Conservation (phyloP, 805 yeast genomes). For the Saturnispora kantuleensis region DNA sequence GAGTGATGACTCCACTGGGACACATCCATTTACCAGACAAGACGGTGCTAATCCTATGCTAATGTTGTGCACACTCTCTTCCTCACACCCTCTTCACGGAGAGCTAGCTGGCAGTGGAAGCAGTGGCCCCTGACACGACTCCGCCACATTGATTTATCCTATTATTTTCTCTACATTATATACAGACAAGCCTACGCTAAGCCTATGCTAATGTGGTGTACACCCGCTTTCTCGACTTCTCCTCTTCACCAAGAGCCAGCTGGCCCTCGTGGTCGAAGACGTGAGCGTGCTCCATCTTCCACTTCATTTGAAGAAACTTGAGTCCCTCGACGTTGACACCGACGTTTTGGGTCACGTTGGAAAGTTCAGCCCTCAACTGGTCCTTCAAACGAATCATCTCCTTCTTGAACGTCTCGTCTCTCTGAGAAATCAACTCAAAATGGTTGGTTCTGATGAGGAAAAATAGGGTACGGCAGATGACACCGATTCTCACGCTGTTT, state of each 20-base stretch:
- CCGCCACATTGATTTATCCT: too few species aligned
- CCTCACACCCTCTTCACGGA: too few species aligned
- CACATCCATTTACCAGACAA: too few species aligned
- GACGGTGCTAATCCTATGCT: too few species aligned
- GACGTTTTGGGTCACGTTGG: slow-evolving; percentile 43
- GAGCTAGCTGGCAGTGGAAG: too few species aligned
- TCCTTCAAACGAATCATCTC: slow-evolving; percentile 55
- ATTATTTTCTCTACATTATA: too few species aligned
- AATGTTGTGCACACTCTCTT: too few species aligned
- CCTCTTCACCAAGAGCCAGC: slow-evolving; percentile 28
- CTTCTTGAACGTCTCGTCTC: slow-evolving; percentile 50
- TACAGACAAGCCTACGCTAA: too few species aligned
- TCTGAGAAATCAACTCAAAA: slow-evolving; percentile 66
- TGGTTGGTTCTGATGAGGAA: slow-evolving; percentile 67
- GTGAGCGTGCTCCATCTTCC: slow-evolving; percentile 66
- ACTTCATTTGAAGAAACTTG: slow-evolving; percentile 60
- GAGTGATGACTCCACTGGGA: too few species aligned
- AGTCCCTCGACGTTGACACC: slow-evolving; percentile 85
- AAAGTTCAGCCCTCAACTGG: slow-evolving; percentile 49
- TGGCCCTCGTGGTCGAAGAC: slow-evolving; percentile 66
- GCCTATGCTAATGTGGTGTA: slow-evolving; percentile 31
- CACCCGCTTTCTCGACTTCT: slow-evolving; percentile 56
- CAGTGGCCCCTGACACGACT: too few species aligned
- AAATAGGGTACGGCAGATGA: slow-evolving; percentile 66
- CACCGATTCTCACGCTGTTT: slow-evolving; percentile 39